phyloP scores from a whole-genome alignment of 1,284 basidiomycete genomes.

The Neolentinus lepideus region DNA sequence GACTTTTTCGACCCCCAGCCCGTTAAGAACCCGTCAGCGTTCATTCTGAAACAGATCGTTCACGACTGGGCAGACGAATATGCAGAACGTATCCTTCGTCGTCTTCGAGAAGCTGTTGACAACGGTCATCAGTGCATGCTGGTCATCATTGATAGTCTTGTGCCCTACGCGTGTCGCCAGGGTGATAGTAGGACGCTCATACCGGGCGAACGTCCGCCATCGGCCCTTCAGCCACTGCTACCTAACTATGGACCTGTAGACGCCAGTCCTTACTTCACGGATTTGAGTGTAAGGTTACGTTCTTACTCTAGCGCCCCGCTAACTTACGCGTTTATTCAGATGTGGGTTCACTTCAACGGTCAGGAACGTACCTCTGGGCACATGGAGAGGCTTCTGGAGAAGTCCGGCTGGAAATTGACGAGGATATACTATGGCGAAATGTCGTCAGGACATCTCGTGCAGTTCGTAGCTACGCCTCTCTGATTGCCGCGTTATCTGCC shows the following conservation, averaged over 20 bases:
- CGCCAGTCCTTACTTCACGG: constrained; percentile 40
- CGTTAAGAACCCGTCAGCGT: constrained; percentile 18
- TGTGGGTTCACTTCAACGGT: constrained; percentile 64
- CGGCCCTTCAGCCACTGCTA: constrained; percentile 12
- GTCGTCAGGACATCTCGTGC: no score
- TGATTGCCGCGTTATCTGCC: no score
- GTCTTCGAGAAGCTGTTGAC: constrained; percentile 15
- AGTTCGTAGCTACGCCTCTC: no score
- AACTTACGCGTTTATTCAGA: constrained; percentile 29
- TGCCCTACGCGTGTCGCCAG: constrained; percentile 7
- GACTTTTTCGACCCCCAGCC: constrained; percentile 26
- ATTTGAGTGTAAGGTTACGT: constrained; percentile 44
- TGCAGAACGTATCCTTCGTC: constrained; percentile 15
- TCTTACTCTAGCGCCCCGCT: constrained; percentile 4
- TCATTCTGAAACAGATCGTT: constrained; percentile 18
- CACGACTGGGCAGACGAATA: constrained; percentile 19
- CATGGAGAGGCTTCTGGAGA: constrained; percentile 43
- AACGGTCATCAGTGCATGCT: constrained; percentile 20
- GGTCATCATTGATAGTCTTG: constrained; percentile 9
- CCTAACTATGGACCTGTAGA: constrained; percentile 13
- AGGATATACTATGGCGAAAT: background rate
- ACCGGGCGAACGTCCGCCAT: constrained; percentile 8
- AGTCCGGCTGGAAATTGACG: constrained; percentile 47
- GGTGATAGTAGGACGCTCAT: background rate
- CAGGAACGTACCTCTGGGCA: constrained; percentile 68